Conservation (phyloP, 78 protist genomes). For the Dictyostelium capitatum region DNA sequence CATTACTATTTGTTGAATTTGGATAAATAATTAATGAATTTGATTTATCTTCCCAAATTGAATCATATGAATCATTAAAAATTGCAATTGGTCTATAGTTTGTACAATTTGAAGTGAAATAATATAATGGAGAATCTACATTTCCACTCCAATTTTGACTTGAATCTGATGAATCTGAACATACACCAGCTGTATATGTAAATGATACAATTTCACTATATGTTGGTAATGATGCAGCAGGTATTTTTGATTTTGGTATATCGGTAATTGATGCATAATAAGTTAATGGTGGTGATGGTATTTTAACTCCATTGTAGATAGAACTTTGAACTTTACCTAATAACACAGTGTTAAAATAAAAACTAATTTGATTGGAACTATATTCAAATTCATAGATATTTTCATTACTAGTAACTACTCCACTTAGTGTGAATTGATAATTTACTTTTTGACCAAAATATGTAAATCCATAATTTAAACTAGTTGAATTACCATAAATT, state of each 20-base stretch:
- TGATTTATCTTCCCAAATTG: neutral
- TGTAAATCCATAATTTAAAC: neutral
- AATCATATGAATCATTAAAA: slow-evolving; percentile 7
- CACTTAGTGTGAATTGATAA: neutral
- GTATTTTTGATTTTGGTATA: neutral
- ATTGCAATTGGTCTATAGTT: slow-evolving; percentile 18
- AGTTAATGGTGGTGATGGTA: slow-evolving; percentile 7
- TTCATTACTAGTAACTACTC: neutral
- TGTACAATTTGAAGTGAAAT: slow-evolving; percentile 36
- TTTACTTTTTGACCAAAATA: neutral
- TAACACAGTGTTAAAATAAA: neutral
- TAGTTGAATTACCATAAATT: neutral
- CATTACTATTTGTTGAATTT: neutral
- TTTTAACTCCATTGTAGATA: neutral
- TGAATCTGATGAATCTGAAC: neutral
- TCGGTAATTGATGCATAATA: neutral
- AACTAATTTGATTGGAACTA: neutral
- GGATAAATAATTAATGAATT: neutral
- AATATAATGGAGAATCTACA: slow-evolving; percentile 5
- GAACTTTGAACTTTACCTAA: neutral
- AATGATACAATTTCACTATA: neutral
- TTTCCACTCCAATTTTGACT: neutral
- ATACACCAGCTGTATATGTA: neutral
- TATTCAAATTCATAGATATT: neutral
- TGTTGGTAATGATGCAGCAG: neutral